Evolutionary conservation across 495 filamentous ascomycete species (phyloP).

Genomic region (Xylaria nigripes): DNA sequence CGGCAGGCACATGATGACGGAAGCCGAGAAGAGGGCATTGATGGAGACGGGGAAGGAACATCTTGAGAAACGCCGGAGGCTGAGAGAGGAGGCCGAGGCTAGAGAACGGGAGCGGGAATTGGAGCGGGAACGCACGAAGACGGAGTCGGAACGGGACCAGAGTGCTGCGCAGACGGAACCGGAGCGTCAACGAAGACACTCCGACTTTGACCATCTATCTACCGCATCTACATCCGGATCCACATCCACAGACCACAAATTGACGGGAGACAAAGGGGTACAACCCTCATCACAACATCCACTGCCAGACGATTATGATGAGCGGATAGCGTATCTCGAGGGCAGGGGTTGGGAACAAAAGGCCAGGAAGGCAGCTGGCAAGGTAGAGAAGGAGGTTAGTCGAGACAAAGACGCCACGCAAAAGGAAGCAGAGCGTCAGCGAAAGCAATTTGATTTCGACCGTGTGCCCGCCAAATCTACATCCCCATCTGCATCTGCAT

Average conservation of each 20-base stretch:
- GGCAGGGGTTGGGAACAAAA: conserved; percentile 31
- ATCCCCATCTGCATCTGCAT: not conserved
- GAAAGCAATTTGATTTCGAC: not conserved
- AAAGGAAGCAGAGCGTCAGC: not conserved
- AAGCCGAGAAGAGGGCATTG: conserved; percentile 20
- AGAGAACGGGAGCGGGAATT: conserved; percentile 25
- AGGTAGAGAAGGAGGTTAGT: conserved; percentile 8
- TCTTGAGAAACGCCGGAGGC: conserved; percentile 28
- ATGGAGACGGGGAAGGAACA: conserved; percentile 34
- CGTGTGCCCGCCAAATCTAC: conserved; percentile 7
- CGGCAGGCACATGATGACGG: conserved; percentile 25
- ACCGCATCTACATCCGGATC: conserved; percentile 9
- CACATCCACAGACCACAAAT: conserved; percentile 6
- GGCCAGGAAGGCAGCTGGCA: conserved; percentile 15
- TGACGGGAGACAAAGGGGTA: not conserved
- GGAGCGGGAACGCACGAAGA: conserved; percentile 7
- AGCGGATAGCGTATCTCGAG: conserved; percentile 35
- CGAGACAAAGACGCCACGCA: not conserved
- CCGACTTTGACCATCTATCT: not conserved
- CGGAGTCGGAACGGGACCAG: not conserved
- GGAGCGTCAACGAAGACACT: not conserved
- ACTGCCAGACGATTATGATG: conserved; percentile 23
- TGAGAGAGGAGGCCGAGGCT: conserved; percentile 34
- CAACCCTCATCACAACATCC: not conserved
- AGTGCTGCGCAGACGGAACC: not conserved